phyloP scores from a whole-genome alignment of 73 alveolate species.

The Tetrahymena thermophila region DNA sequence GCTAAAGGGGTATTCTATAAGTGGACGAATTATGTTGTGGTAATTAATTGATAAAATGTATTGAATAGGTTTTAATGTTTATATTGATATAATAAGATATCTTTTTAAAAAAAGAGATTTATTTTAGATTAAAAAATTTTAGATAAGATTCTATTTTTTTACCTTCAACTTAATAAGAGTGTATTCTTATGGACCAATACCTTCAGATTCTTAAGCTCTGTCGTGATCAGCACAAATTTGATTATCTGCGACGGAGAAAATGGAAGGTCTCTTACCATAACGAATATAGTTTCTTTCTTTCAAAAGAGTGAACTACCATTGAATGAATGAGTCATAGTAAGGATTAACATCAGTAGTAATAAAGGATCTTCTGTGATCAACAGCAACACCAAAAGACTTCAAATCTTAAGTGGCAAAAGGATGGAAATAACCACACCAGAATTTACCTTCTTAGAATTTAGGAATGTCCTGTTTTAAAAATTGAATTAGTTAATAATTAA shows the following conservation, averaged over 20 bases:
- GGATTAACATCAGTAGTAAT: constrained; percentile 95
- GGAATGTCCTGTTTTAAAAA: constrained; percentile 54
- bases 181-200: constrained; percentile 95
- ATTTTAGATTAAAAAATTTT: neutral
- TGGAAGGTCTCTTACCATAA: constrained; percentile 87
- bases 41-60: too few relatives aligned
- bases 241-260: constrained; percentile 77
- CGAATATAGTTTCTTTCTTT: constrained; percentile 51
- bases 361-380: constrained; percentile 94
- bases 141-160: constrained; percentile 13
- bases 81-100: neutral
- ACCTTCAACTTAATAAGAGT: constrained; percentile 82
- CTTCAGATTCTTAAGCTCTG: constrained; percentile 84
- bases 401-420: constrained; percentile 80
- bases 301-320: constrained; percentile 66
- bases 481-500: neutral
- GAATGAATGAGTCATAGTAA: constrained; percentile 84
- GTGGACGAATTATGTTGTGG: too few relatives aligned
- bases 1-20: neutral
- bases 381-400: constrained; percentile 75
- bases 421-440: constrained; percentile 94
- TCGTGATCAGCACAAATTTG: constrained; percentile 98
- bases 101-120: neutral
- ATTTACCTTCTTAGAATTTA: constrained; percentile 72
- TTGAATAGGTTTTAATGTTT: too few relatives aligned